Percentiles rank a stretch among this genome's conserved stretches.
Evolutionary conservation across 2,329 filamentous ascomycete species (phyloP).

Genomic region (Aspergillus luchuensis): DNA sequence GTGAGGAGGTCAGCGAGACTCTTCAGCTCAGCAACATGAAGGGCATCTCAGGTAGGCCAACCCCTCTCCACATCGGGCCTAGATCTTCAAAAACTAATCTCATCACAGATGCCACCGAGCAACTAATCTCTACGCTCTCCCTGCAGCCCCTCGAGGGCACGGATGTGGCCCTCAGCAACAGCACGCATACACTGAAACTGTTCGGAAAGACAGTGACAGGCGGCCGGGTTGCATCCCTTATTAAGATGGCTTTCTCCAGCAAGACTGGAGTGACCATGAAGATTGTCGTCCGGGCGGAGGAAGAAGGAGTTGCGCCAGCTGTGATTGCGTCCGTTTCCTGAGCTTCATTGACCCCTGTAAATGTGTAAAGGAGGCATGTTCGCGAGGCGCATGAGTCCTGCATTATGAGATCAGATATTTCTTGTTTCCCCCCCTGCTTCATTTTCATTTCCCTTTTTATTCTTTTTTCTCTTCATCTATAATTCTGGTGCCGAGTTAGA

Average conservation of each 20-base stretch:
- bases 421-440: constrained; percentile 17
- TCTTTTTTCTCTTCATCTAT: constrained; percentile 17
- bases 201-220: constrained; percentile 93
- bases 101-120: constrained; percentile 81
- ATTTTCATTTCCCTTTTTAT: constrained; percentile 6
- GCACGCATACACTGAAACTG: constrained; percentile 91
- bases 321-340: constrained; percentile 83
- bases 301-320: constrained; percentile 83
- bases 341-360: constrained; percentile 32
- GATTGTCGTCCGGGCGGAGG: constrained; percentile 87
- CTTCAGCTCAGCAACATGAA: constrained; percentile 84
- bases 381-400: constrained; percentile 23
- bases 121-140: constrained; percentile 81
- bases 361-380: constrained; percentile 21
- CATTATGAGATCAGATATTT: constrained; percentile 27
- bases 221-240: constrained; percentile 80
- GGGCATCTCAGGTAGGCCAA: constrained; percentile 79
- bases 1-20: constrained; percentile 89
- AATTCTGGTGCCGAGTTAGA: constrained; percentile 26
- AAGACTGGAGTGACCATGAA: constrained; percentile 96
- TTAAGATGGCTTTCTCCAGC: constrained; percentile 91
- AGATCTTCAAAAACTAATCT: constrained; percentile 27
- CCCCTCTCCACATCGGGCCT: constrained; percentile 2
- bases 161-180: constrained; percentile 83
- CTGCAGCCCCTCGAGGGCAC: constrained; percentile 93